Evolutionary conservation across 2,329 filamentous ascomycete genomes (phyloP).

Genomic region (Capronia coronata): DNA sequence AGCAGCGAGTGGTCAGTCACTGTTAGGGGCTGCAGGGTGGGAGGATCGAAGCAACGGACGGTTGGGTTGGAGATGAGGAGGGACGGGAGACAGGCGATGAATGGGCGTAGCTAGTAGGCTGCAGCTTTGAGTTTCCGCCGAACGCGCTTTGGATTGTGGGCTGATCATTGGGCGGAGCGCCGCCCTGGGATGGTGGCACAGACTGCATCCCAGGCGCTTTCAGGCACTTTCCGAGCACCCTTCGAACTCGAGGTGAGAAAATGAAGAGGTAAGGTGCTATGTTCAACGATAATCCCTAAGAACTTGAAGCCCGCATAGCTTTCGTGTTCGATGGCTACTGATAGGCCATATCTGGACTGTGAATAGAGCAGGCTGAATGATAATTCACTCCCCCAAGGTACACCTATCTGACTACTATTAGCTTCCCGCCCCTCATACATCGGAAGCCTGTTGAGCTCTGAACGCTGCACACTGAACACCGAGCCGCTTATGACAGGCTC

Average conservation of each 20-base stretch:
- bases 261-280: no score
- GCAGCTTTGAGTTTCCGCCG: conserved; percentile 2
- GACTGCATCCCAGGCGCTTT: not conserved
- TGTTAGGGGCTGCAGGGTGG: not conserved
- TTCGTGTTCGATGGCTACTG: no score
- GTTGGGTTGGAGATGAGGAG: not conserved
- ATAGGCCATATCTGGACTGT: no score
- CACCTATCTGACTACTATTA: no score
- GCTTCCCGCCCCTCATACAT: not conserved
- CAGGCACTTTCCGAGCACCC: not conserved
- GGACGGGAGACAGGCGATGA: no score
- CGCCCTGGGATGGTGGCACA: not conserved
- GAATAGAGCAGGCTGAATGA: no score
- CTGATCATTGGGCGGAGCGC: conserved; percentile 1
- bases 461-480: not conserved
- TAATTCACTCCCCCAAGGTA: no score
- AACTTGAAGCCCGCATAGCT: no score
- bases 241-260: no score
- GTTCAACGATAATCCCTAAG: no score
- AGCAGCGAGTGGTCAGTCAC: no score
- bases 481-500: no score
- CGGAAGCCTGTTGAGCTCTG: not conserved
- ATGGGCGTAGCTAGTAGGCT: not conserved
- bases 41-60: not conserved
- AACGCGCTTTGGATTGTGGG: not conserved